These are phyloP conservation scores for Hypholoma sublateritium DNA, from an alignment of 768 basidiomycete species.

Conservation along the genomic window DNA sequence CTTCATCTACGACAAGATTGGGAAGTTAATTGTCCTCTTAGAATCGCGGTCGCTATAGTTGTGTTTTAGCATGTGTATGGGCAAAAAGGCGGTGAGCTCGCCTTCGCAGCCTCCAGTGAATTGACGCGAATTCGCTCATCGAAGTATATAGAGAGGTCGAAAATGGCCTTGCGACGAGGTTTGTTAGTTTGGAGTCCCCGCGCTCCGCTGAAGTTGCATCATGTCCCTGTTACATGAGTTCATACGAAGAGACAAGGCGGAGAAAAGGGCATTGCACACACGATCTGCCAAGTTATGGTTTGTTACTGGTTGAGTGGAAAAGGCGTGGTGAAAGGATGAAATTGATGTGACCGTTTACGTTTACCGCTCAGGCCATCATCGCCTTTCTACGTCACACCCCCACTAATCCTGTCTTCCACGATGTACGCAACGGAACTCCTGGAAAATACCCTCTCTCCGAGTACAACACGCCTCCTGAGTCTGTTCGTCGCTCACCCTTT, in stretches of 20 bases:
- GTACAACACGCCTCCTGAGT: slow-evolving; percentile 49
- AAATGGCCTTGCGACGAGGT: slow-evolving; percentile 90
- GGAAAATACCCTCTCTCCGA: slow-evolving; percentile 88
- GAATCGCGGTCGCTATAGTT: slow-evolving; percentile 74
- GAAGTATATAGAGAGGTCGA: slow-evolving; percentile 92
- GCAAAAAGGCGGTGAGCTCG: slow-evolving; percentile 25
- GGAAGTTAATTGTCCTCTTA: slow-evolving; percentile 97
- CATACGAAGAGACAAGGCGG: slow-evolving; percentile 20
- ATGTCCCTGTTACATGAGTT: slow-evolving; percentile 54
- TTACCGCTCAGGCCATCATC: slow-evolving; percentile 12
- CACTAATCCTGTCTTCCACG: slow-evolving; percentile 23
- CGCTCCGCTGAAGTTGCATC: slow-evolving; percentile 45
- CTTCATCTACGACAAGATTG: slow-evolving; percentile 96
- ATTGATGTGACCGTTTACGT: slow-evolving; percentile 11
- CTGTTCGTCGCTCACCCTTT: slow-evolving; percentile 20
- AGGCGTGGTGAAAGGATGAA: slow-evolving; percentile 22
- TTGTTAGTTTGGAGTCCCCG: slow-evolving; percentile 58
- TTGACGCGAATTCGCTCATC: slow-evolving; percentile 93
- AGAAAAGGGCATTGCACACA: slow-evolving; percentile 16
- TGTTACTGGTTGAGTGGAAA: slow-evolving; percentile 4
- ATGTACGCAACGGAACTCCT: slow-evolving; percentile 94
- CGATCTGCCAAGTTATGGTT: slow-evolving; percentile 41
- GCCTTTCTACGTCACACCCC: slow-evolving; percentile 4
- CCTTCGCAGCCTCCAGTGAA: slow-evolving; percentile 98
- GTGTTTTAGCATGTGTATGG: slow-evolving; percentile 5